Evolutionary conservation across 2,329 filamentous ascomycete genomes (phyloP).

Genomic region (Epichloe amarillans): DNA sequence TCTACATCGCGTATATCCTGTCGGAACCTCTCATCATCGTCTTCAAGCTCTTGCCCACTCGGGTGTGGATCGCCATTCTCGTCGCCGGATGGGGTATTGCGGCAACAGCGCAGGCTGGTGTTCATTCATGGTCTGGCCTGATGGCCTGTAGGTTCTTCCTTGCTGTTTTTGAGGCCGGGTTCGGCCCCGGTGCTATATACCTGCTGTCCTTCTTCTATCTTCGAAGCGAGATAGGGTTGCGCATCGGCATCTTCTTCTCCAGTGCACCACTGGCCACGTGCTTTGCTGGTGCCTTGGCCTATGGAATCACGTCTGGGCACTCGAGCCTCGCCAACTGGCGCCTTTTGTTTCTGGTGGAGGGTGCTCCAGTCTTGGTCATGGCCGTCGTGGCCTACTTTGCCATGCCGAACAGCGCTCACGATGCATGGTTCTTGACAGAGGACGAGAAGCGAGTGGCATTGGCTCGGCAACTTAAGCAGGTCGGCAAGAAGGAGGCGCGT

Average conservation of each 20-base stretch:
- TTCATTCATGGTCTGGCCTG: slow-evolving; percentile 31
- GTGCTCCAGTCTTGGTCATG: slow-evolving; percentile 19
- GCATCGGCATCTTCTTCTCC: slow-evolving; percentile 31
- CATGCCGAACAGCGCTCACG: slow-evolving; percentile 12
- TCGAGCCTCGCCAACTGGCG: slow-evolving; percentile 48
- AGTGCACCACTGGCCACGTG: slow-evolving; percentile 53
- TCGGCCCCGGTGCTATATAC: slow-evolving; percentile 20
- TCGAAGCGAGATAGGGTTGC: slow-evolving; percentile 19
- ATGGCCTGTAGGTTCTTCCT: slow-evolving; percentile 30
- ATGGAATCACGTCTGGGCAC: slow-evolving; percentile 47
- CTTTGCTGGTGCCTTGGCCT: slow-evolving; percentile 53
- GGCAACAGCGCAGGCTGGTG: slow-evolving; percentile 27
- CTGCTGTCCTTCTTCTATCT: slow-evolving; percentile 24
- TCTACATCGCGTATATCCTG: slow-evolving; percentile 11
- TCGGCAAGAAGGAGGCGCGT: background rate
- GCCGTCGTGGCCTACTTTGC: slow-evolving; percentile 16
- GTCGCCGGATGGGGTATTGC: slow-evolving; percentile 7
- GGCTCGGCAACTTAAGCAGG: slow-evolving; percentile 4
- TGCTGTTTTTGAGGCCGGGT: slow-evolving; percentile 19
- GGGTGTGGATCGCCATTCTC: slow-evolving; percentile 3
- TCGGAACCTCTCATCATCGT: slow-evolving; percentile 9
- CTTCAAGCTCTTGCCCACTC: slow-evolving; percentile 5
- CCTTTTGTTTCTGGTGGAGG: slow-evolving; percentile 45
- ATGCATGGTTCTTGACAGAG: slow-evolving; percentile 9
- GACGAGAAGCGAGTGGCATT: slow-evolving; percentile 9